Percentiles rank a stretch among this genome's conserved stretches.
These are phyloP conservation scores for Bryoerythrophyllum caledonicum DNA, from an alignment of 225 moss, liverwort and hornwort species.

Conservation along the genomic window DNA sequence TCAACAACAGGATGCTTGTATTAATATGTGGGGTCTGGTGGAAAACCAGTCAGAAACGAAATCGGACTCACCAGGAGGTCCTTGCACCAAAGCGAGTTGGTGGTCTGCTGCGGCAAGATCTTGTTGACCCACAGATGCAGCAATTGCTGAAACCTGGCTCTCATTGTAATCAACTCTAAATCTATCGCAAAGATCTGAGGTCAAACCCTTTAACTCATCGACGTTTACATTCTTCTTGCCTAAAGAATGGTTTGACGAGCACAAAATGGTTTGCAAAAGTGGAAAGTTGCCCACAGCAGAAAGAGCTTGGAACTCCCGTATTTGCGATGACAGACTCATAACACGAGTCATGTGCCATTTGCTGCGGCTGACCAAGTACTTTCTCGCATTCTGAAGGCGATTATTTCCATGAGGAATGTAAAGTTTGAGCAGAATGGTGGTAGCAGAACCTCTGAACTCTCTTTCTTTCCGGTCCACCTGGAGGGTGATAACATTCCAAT, in stretches of 20 bases:
- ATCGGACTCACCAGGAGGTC: slow-evolving; percentile 72
- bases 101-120: slow-evolving; percentile 61
- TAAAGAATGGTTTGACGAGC: slow-evolving; percentile 30
- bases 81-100: slow-evolving; percentile 93
- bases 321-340: slow-evolving; percentile 75
- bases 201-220: slow-evolving; percentile 41
- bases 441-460: slow-evolving; percentile 68
- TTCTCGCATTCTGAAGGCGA: slow-evolving; percentile 85
- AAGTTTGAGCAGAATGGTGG: slow-evolving; percentile 72
- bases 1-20: too few relatives aligned
- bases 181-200: slow-evolving; percentile 61
- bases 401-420: slow-evolving; percentile 55
- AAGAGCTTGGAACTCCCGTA: slow-evolving; percentile 93
- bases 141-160: slow-evolving; percentile 86
- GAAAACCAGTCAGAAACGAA: neutral
- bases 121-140: slow-evolving; percentile 59
- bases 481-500: slow-evolving; percentile 2
- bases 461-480: slow-evolving; percentile 84
- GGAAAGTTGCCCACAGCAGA: slow-evolving; percentile 74
- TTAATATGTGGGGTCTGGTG: neutral
- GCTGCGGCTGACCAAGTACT: slow-evolving; percentile 79
- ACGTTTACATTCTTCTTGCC: slow-evolving; percentile 7
- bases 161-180: slow-evolving; percentile 75
- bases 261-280: slow-evolving; percentile 68
- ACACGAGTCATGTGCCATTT: slow-evolving; percentile 91